Percentiles rank a stretch among this genome's conserved stretches.
Evolutionary conservation across 2,329 filamentous ascomycete species (phyloP).

Genomic region (Didymella exigua): DNA sequence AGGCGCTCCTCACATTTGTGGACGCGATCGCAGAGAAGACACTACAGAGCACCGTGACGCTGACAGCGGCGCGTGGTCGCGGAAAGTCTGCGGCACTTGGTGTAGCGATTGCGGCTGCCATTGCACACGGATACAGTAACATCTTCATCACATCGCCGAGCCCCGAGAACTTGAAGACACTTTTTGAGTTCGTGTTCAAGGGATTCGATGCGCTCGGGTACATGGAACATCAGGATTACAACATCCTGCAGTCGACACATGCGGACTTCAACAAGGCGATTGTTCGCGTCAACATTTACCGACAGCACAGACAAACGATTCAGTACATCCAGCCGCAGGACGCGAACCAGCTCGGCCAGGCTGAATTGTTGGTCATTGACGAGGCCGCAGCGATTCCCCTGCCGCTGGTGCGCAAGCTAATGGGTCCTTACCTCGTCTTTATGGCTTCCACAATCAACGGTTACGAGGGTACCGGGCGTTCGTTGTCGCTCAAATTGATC

Average conservation of each 20-base stretch:
- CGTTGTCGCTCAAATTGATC: slow-evolving; percentile 92
- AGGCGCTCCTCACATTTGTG: slow-evolving; percentile 94
- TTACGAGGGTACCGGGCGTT: slow-evolving; percentile 95
- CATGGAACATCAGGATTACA: slow-evolving; percentile 94
- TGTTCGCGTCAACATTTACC: slow-evolving; percentile 92
- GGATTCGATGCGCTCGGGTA: slow-evolving; percentile 95
- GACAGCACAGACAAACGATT: slow-evolving; percentile 94
- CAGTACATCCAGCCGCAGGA: slow-evolving; percentile 98
- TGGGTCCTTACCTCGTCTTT: slow-evolving; percentile 96
- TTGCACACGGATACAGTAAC: slow-evolving; percentile 97
- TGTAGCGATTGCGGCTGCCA: slow-evolving; percentile 89
- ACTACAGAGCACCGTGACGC: slow-evolving; percentile 85
- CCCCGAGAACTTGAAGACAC: slow-evolving; percentile 96
- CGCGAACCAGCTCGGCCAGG: slow-evolving; percentile 91
- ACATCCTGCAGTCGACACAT: slow-evolving; percentile 97
- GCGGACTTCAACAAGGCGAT: slow-evolving; percentile 99
- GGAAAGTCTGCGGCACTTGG: slow-evolving; percentile 97
- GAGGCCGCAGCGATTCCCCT: slow-evolving; percentile 96
- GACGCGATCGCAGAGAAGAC: slow-evolving; percentile 97
- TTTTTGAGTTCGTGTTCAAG: slow-evolving; percentile 98
- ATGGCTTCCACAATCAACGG: slow-evolving; percentile 99
- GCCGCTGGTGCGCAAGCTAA: slow-evolving; percentile 87
- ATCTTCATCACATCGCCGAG: slow-evolving; percentile 99
- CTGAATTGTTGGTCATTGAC: slow-evolving; percentile 93
- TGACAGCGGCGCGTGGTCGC: slow-evolving; percentile 91